Evolutionary conservation across 768 basidiomycete species (phyloP), one percentile per base, ranked within the genome.

Genomic region (Lactarius sanguifluus): DNA sequence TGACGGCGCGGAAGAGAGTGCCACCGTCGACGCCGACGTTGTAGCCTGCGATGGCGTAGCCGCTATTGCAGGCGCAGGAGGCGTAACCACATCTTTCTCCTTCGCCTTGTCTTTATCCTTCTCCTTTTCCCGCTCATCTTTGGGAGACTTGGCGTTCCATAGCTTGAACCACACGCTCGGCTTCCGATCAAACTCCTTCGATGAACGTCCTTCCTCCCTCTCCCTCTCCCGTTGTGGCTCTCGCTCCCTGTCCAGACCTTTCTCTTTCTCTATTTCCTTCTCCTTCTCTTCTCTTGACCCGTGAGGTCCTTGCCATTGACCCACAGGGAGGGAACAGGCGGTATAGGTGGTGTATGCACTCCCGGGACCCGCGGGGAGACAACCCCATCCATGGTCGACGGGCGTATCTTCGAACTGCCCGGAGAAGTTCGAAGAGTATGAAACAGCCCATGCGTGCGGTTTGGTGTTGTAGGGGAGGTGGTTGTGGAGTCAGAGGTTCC

Each of bases 131-230:
- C 66, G 66, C 43, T 64, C 66, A 12, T 67, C 66, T 30, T 56
- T 67, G 47, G 61, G 12, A 20, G 58, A 55, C 50, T 65, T 69
- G 65, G 83, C 73, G 70, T 82, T 85, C 74, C 82, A 86, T 60
- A 84, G 79, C 72, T 82, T 83, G 70, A 85, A 85, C 85, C 86
- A 87, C 4, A 72, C 68, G 43, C 79, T 78, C 18, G 78, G 69
- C 69, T 81, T 82, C 63, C 79, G 79, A 52, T 78, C 81, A 71
- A 79, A 70, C 70, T 82, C 70, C 36, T 66, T 71, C 30, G 66
- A 73, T 36, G 72, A 73, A 36, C 70, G 70, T 25, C 59, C 66
- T 23, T 50, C 66, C 52, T 67, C 66, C 79, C 79, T 72, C 79
- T 74, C 76, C 62, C 73, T 66, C 63, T 70, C 68, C 43, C 70